Evolutionary conservation across 495 filamentous ascomycete species (phyloP), one percentile per base, ranked within the genome.

Genomic region (Xylona heveae): DNA sequence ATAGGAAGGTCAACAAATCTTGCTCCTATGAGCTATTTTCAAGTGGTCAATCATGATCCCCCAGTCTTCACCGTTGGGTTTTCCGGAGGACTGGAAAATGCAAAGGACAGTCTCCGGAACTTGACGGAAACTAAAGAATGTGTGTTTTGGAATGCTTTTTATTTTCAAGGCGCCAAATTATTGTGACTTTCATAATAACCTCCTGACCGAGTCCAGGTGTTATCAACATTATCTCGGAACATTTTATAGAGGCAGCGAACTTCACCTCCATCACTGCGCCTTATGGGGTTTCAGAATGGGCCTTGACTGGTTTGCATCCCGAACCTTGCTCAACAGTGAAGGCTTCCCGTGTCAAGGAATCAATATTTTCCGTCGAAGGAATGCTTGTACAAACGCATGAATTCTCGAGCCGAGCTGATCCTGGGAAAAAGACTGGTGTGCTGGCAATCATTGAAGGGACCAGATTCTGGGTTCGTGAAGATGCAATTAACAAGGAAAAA

Each of bases 201-300:
- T 37, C 12, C 33, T 25, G 34, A 10, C 22, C 7, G 14, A 3
- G 12, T n/a, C 7, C 23, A 53, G 76, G 74, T 50, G 71, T 73
- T 13, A 76, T 94, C 48, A 94, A 88, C 46, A 75, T 94, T 35
- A 74, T 94, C 39, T 69, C 64, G 0, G 82, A 92, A 55, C 66
- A 71, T 50, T 90, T 71, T 44, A 43, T 90, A 37, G 84, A 94
- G 53, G 85, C 85, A 0, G 84, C 84, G 13, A 94, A 95, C 47
- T 62, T 66, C 13, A 66, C 71, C 6, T 58, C 65, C 9, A 65
- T 91, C 45, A 79, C 93, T 44, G 64, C 78, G 0, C 83, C 84
- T 0, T 72, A 73, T 28, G 82, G 78, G 0, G 54, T 70, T 0
- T 76, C 68, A 4, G 85, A 95, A 52, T 95, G 84, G 81, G 62